Percentiles rank a stretch among this genome's conserved stretches.
These are phyloP conservation scores for Colletotrichum aenigma DNA, from an alignment of 2,329 filamentous ascomycete species.

Conservation along the genomic window DNA sequence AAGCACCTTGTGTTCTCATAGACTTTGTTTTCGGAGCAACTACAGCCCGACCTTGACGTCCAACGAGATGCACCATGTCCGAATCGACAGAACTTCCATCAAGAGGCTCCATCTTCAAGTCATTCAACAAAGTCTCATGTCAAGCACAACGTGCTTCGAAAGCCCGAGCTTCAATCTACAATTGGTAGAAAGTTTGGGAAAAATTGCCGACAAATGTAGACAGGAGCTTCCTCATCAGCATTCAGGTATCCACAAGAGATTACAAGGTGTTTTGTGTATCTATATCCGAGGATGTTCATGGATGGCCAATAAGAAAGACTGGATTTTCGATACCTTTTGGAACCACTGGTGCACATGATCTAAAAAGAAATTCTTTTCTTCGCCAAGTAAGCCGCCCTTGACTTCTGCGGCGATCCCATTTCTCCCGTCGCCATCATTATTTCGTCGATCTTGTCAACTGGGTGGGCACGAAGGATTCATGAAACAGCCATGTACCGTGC, in stretches of 20 bases:
- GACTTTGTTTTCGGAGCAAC: not conserved
- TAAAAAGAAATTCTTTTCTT: not conserved
- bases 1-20: not conserved
- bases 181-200: not conserved
- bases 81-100: not conserved
- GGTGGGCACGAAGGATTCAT: not conserved
- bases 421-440: not conserved
- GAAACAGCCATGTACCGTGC: not conserved
- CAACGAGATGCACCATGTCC: not conserved
- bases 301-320: not conserved
- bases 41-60: not conserved
- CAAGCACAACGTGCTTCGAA: not conserved
- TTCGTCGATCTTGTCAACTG: not conserved
- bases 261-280: not conserved
- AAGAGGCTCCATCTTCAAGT: not conserved
- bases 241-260: not conserved
- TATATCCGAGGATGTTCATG: not conserved
- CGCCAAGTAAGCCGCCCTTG: not conserved
- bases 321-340: not conserved
- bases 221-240: not conserved
- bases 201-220: not conserved
- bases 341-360: not conserved
- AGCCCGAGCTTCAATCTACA: not conserved
- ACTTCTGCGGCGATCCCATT: not conserved
- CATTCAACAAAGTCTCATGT: not conserved